Base-by-base conservation (phyloP, 352 stramenopile species). In the Phytophthora sp. region DNA sequence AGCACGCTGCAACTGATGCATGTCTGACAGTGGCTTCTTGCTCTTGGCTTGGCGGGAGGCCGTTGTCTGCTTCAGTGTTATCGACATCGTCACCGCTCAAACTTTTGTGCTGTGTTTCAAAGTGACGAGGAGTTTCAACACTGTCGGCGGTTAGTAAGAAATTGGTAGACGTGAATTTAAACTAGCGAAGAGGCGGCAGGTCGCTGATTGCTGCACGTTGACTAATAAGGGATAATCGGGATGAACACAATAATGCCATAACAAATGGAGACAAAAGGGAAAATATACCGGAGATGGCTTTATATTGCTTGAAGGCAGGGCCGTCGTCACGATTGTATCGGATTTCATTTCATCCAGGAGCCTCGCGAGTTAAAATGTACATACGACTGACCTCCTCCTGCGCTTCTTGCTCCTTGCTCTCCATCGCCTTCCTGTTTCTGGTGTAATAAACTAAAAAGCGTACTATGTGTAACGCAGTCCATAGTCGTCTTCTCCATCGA, bases 1-100 rank as follows among this genome's bases (percentile, higher is more conserved):
- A 3, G 82, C 84, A 18, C 82, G 80, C 52, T 91, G 86, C 6
- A 94, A 66, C 54, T 94, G 86, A 56, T 94, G 84, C 80, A 93
- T 86, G 24, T 93, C 86, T 3, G 81, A 91, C 8, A 94, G 63
- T 3, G 84, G 86, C 64, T 93, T 93, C 66, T 93, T 93, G 0
- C 71, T 80, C 71, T 94, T 94, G 11, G 82, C 85, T n/a, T 86
- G 49, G 24, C 77, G 76, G 24, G 83, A 78, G n/a, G 69, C 74
- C 11, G 83, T 94, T 29, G 73, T 74, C 33, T 84, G 69, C 56
- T 82, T 84, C 31, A 79, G 63, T 29, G 79, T 64, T 26, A 75
- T 60, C 30, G 77, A 84, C 77, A 88, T 86, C 8, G 29, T 16
- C 13, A 36, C 41, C 12, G 16, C 2, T 33, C 35, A 24, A 64